Evolutionary conservation across 2,329 filamentous ascomycete species (phyloP).

Genomic region (Saccharata proteae): DNA sequence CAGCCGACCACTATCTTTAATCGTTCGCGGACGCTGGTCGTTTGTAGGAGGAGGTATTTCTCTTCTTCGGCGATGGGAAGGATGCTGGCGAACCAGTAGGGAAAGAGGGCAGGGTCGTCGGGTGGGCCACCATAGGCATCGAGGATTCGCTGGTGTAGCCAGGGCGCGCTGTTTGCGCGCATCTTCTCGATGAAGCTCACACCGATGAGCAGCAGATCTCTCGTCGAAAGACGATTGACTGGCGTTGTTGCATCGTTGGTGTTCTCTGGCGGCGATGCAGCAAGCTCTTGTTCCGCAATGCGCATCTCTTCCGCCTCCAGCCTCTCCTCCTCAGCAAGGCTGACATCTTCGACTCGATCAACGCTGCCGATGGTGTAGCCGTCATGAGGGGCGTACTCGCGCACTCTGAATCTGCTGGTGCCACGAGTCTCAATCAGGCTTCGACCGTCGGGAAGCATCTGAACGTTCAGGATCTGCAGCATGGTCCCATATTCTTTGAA

Average conservation of each 20-base stretch:
- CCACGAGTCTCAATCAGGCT: constrained; percentile 72
- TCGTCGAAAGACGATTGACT: constrained; percentile 53
- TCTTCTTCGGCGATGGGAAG: constrained; percentile 65
- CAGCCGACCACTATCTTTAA: constrained; percentile 73
- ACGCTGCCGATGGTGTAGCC: constrained; percentile 68
- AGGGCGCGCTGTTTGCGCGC: constrained; percentile 55
- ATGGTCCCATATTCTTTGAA: constrained; percentile 71
- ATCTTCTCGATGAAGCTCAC: constrained; percentile 58
- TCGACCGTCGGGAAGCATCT: constrained; percentile 65
- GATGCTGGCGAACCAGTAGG: constrained; percentile 83
- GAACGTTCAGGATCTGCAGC: constrained; percentile 60
- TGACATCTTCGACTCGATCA: constrained; percentile 71
- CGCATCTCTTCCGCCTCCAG: constrained; percentile 57
- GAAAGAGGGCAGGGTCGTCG: constrained; percentile 62
- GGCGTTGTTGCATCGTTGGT: constrained; percentile 11
- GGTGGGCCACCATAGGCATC: constrained; percentile 68
- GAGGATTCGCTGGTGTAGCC: constrained; percentile 62
- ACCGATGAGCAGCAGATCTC: constrained; percentile 53
- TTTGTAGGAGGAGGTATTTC: constrained; percentile 64
- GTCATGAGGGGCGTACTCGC: constrained; percentile 52
- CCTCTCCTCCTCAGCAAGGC: constrained; percentile 65
- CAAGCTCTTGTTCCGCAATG: background rate
- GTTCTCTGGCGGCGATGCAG: constrained; percentile 8
- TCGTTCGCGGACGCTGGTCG: constrained; percentile 64
- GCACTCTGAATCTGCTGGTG: constrained; percentile 62